Percentiles rank a stretch among this genome's conserved stretches.
phyloP scores from a whole-genome alignment of 495 filamentous ascomycete species.

The Wilcoxina mikolae region DNA sequence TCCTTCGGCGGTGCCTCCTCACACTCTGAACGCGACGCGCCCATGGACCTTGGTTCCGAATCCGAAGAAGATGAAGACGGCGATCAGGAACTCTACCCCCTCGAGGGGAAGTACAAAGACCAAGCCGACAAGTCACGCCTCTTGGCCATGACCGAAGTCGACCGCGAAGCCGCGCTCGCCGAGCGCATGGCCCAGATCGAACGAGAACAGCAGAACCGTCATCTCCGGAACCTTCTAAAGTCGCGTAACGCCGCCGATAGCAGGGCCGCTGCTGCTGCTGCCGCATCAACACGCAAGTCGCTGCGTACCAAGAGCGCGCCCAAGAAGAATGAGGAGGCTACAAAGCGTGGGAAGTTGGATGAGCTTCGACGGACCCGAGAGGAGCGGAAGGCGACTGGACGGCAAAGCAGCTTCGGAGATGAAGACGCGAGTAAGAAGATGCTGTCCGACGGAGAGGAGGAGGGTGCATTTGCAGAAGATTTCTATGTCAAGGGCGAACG shows the following conservation, averaged over 20 bases:
- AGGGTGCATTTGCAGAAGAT: slow-evolving; percentile 59
- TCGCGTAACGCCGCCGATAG: slow-evolving; percentile 49
- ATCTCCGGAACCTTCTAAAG: slow-evolving; percentile 66
- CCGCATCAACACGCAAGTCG: slow-evolving; percentile 16
- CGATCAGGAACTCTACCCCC: slow-evolving; percentile 58
- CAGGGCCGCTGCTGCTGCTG: slow-evolving; percentile 32
- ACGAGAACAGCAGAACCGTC: slow-evolving; percentile 62
- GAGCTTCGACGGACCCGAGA: slow-evolving; percentile 53
- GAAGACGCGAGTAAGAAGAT: slow-evolving; percentile 72
- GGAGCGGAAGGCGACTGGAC: slow-evolving; percentile 60
- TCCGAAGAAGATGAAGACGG: slow-evolving; percentile 36
- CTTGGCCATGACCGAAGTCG: slow-evolving; percentile 72
- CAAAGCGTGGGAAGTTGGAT: slow-evolving; percentile 68
- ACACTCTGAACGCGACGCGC: neutral
- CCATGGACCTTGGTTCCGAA: slow-evolving; percentile 5
- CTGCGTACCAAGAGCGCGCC: slow-evolving; percentile 26
- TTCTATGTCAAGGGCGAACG: slow-evolving; percentile 30
- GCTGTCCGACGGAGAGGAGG: slow-evolving; percentile 54
- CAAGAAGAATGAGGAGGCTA: slow-evolving; percentile 35
- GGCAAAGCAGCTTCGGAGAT: slow-evolving; percentile 59
- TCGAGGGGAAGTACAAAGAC: slow-evolving; percentile 75
- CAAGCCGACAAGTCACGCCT: slow-evolving; percentile 67
- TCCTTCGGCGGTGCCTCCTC: neutral
- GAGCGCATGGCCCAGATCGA: slow-evolving; percentile 72
- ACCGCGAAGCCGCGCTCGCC: slow-evolving; percentile 77